These are phyloP conservation scores for Syncephalis plumigaleata DNA, from an alignment of 371 early-diverging fungal genomes.

Conservation along the genomic window DNA sequence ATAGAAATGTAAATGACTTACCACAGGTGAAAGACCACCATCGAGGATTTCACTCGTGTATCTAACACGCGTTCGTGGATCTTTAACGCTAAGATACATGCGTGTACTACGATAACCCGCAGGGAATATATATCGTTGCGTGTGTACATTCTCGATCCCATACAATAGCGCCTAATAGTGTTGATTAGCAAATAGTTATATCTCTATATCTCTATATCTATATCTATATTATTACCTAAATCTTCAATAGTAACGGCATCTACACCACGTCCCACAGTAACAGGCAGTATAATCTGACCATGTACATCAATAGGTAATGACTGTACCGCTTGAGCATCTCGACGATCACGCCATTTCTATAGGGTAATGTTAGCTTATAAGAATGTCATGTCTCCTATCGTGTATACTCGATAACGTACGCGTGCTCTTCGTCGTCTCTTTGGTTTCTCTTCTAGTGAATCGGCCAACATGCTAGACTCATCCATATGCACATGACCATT, in stretches of 20 bases:
- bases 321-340: conserved; percentile 15
- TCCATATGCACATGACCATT: too few relatives aligned
- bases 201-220: neutral
- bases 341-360: conserved; percentile 20
- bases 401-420: too few relatives aligned
- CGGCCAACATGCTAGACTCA: too few relatives aligned
- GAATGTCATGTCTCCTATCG: too few relatives aligned
- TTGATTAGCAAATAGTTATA: neutral
- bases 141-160: conserved; percentile 22
- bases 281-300: conserved; percentile 24
- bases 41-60: conserved; percentile 24
- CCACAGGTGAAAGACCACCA: conserved; percentile 20
- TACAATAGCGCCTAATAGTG: conserved; percentile 14
- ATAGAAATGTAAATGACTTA: conserved; percentile 7
- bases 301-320: conserved; percentile 15
- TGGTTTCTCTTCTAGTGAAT: too few relatives aligned
- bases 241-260: conserved; percentile 30
- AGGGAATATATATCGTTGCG: conserved; percentile 23
- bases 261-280: conserved; percentile 28
- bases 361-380: too few relatives aligned
- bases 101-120: conserved; percentile 23
- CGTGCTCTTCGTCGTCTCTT: neutral
- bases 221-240: conserved; percentile 12
- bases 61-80: conserved; percentile 16
- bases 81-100: conserved; percentile 16